A percentile compares a stretch with the other conserved stretches of the same genome.
Evolutionary conservation across 257 asterid species (phyloP).

Genomic region (Linaria vulgaris): DNA sequence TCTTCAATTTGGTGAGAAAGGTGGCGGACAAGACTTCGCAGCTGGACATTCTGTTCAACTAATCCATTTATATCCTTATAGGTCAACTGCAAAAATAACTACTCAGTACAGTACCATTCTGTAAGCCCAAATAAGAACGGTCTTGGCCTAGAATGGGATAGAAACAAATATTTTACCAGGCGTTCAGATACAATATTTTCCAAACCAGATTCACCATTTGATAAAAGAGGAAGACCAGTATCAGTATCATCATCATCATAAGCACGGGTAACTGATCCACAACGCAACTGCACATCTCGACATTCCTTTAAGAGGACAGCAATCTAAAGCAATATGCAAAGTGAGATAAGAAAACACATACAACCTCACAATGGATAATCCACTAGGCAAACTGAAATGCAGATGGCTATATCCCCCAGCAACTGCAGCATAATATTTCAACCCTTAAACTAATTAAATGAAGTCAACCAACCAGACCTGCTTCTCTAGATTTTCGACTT

Average conservation of each 20-base stretch:
- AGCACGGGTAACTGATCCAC: conserved; percentile 57
- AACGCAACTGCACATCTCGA: conserved; percentile 86
- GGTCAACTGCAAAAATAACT: conserved; percentile 53
- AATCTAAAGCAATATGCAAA: conserved; percentile 46
- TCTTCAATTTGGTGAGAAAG: conserved; percentile 74
- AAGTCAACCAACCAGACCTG: conserved; percentile 47
- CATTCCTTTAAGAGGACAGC: conserved; percentile 86
- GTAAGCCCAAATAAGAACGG: not conserved
- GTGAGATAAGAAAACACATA: not conserved
- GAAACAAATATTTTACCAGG: conserved; percentile 42
- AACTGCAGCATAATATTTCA: conserved; percentile 1
- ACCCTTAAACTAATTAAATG: not conserved
- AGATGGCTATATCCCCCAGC: not conserved
- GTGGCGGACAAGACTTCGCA: conserved; percentile 63
- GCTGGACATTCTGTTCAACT: conserved; percentile 85
- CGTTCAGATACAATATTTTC: conserved; percentile 49
- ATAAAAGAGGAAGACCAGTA: conserved; percentile 28
- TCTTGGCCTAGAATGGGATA: not conserved
- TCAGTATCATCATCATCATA: conserved; percentile 32
- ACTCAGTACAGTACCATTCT: conserved; percentile 9
- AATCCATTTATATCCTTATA: conserved; percentile 86
- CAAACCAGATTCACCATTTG: conserved; percentile 35
- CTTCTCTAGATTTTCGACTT: conserved; percentile 74
- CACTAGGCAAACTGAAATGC: not conserved
- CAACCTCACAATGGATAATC: not conserved